Evolutionary conservation across 805 yeast genomes (phyloP).

Genomic region (Dipodascus geniculatus): DNA sequence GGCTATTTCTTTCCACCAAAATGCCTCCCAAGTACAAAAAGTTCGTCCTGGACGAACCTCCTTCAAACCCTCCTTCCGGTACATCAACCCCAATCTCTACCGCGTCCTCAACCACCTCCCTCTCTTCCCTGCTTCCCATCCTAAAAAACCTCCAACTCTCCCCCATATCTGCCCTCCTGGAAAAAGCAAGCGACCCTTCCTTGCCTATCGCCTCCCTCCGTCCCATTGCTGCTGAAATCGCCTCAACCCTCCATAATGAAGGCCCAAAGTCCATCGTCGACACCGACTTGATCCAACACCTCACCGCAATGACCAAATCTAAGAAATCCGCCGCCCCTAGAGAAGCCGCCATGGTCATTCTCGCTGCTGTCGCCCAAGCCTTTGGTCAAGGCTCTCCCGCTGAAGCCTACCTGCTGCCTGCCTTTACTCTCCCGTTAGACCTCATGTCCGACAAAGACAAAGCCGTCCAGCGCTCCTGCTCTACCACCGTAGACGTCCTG

Average conservation of each 20-base stretch:
- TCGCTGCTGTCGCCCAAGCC: slow-evolving; percentile 45
- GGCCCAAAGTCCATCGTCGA: slow-evolving; percentile 41
- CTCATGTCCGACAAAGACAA: slow-evolving; percentile 78
- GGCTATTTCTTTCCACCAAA: background rate
- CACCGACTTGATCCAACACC: slow-evolving; percentile 54
- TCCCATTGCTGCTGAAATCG: slow-evolving; percentile 41
- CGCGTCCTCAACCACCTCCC: slow-evolving; percentile 53
- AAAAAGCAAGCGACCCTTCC: slow-evolving; percentile 36
- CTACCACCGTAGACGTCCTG: slow-evolving; percentile 58
- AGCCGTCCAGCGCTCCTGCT: slow-evolving; percentile 78
- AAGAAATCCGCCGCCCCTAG: slow-evolving; percentile 65
- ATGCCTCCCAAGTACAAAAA: background rate
- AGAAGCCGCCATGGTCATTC: slow-evolving; percentile 60
- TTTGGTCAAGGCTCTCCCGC: slow-evolving; percentile 47
- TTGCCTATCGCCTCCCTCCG: slow-evolving; percentile 43
- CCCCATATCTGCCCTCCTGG: slow-evolving; percentile 54
- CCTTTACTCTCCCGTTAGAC: slow-evolving; percentile 56
- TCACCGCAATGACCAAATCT: slow-evolving; percentile 56
- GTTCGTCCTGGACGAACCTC: background rate
- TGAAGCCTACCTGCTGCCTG: slow-evolving; percentile 60
- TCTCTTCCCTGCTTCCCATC: slow-evolving; percentile 61
- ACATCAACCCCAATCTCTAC: slow-evolving; percentile 21
- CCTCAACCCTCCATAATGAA: slow-evolving; percentile 33
- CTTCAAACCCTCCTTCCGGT: slow-evolving; percentile 6
- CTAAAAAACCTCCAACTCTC: slow-evolving; percentile 50